Base-by-base conservation (phyloP, 148 eudicot genomes). In the Rhododendron ovatum region DNA sequence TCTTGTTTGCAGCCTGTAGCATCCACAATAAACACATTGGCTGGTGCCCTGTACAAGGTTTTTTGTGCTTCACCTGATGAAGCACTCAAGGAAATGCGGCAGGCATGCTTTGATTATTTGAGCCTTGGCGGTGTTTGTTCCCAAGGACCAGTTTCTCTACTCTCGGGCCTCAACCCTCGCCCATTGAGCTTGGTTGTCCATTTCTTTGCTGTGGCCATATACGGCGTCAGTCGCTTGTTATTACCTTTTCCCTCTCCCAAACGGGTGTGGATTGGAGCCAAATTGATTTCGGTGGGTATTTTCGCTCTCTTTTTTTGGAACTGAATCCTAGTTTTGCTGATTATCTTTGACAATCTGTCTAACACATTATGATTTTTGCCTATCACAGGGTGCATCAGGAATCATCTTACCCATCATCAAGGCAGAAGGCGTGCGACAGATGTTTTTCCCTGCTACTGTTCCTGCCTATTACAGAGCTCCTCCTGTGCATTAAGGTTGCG, bases 401-500 rank as follows among this genome's bases (percentile, higher is more conserved):
- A 96, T 96, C 63, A 96, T 96, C 53, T 93, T 93, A 63, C 99
- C 99, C 0, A 96, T 96, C 26, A 96, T 96, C 18, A 96, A 94
- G 92, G 99, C 96, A 26, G 99, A 96, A 89, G 98, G 99, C 63
- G 93, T 96, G 80, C 90, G 99, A 89, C 93, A 96, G 76, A 96
- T 96, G 99, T 96, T 96, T 82, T 96, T 96, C 86, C 96, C 98
- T 43, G 95, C 95, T 7, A 94, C 92, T 7, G 95, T 96, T 88
- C 96, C 99, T 28, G 99, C 99, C 15, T 96, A 96, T 78, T 96
- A 95, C 88, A 90, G 99, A 89, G 91, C 91, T 76, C 96, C 95
- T 89, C 96, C 92, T 28, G 83, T 85, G 82, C 78, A 89, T 10
- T 87, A 35, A 87, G 15, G 51, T 41, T 53, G 83, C 18, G 43